These are phyloP conservation scores for Lyophyllum shimeji DNA, from an alignment of 768 basidiomycete genomes.

Conservation along the genomic window DNA sequence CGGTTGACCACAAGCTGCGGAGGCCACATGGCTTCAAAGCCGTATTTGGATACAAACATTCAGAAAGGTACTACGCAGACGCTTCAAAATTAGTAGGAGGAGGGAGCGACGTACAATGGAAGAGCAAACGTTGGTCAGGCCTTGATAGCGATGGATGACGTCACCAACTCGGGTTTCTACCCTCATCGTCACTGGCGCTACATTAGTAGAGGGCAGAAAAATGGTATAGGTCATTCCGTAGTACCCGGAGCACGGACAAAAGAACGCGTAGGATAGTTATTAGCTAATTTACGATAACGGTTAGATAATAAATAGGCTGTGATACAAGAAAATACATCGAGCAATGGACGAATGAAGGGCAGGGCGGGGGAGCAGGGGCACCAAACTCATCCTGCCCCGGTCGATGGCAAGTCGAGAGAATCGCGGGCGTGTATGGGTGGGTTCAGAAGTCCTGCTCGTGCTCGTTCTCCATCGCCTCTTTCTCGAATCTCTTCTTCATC, in stretches of 20 bases:
- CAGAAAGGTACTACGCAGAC: too few species aligned
- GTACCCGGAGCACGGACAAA: neutral
- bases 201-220: too few species aligned
- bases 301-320: neutral
- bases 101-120: too few species aligned
- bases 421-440: neutral
- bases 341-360: neutral
- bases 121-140: too few species aligned
- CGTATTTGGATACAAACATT: too few species aligned
- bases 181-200: too few species aligned
- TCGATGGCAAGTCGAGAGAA: neutral
- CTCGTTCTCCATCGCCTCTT: conserved; percentile 67
- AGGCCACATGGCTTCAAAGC: too few species aligned
- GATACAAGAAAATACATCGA: neutral
- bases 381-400: neutral
- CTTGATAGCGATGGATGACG: too few species aligned
- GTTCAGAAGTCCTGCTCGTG: conserved; percentile 7
- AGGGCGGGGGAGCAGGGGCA: neutral
- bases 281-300: neutral
- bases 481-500: conserved; percentile 81
- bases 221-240: neutral
- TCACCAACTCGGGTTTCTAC: too few species aligned
- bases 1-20: too few species aligned
- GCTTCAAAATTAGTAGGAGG: too few species aligned
- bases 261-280: neutral